A percentile compares a stretch with the other conserved stretches of the same genome.
Evolutionary conservation across 495 filamentous ascomycete species (phyloP).

Genomic region (Cercophora scortea): DNA sequence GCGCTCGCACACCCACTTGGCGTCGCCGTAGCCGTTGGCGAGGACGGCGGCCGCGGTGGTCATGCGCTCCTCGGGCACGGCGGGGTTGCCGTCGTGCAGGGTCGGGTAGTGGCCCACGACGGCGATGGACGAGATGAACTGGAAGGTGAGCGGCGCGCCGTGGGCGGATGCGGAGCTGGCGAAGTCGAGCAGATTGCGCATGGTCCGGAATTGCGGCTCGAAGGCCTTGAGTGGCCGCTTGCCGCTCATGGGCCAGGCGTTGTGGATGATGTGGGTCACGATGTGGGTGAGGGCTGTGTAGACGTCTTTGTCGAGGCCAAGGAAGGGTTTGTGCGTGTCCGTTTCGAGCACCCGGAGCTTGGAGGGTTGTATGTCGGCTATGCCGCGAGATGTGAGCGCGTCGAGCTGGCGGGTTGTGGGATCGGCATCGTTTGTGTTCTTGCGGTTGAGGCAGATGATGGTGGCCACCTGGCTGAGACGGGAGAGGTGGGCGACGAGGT

Average conservation of each 20-base stretch:
- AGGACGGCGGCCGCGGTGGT: conserved; percentile 3
- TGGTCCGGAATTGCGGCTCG: conserved; percentile 41
- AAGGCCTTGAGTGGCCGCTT: conserved; percentile 34
- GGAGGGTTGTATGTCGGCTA: neutral
- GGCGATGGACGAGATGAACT: conserved; percentile 50
- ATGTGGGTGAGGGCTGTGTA: neutral
- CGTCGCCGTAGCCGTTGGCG: conserved; percentile 37
- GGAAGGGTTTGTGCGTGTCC: neutral
- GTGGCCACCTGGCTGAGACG: conserved; percentile 18
- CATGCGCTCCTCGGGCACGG: conserved; percentile 31
- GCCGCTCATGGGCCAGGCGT: conserved; percentile 46
- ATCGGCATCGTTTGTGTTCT: neutral
- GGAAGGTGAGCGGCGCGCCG: conserved; percentile 27
- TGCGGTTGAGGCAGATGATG: conserved; percentile 43
- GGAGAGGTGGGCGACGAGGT: conserved; percentile 16
- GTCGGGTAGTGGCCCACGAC: conserved; percentile 38
- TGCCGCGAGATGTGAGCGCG: neutral
- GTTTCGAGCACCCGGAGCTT: neutral
- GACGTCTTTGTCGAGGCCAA: neutral
- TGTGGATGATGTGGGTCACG: neutral
- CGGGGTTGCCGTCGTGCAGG: conserved; percentile 1
- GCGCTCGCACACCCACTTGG: conserved; percentile 43
- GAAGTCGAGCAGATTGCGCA: conserved; percentile 41
- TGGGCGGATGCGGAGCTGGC: conserved; percentile 22
- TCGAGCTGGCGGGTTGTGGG: neutral